Conservation (phyloP, 2,329 filamentous ascomycete genomes). For the Pezicula neosporulosa region DNA sequence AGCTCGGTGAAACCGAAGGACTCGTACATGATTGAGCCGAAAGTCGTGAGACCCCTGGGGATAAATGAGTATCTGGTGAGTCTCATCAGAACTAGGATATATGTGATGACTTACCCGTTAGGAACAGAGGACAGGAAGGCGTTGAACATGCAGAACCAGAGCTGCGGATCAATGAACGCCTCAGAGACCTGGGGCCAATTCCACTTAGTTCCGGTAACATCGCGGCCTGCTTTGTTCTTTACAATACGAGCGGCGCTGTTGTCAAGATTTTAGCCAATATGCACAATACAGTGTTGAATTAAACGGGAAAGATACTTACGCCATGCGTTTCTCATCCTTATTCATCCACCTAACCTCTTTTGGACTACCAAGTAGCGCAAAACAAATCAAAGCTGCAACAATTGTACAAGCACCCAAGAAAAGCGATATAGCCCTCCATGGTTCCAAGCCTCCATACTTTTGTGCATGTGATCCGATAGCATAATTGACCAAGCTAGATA, state of each 20-base stretch:
- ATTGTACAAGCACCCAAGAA: constrained; percentile 18
- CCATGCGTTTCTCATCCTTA: constrained; percentile 17
- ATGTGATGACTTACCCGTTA: neutral
- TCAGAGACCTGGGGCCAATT: neutral
- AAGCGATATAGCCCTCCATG: constrained; percentile 17
- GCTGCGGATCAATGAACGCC: neutral
- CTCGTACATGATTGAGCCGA: constrained; percentile 12
- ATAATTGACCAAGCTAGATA: constrained; percentile 16
- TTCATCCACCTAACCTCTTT: constrained; percentile 22
- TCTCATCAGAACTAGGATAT: neutral
- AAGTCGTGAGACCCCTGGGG: neutral
- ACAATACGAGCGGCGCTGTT: constrained; percentile 15
- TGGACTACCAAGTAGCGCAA: constrained; percentile 19
- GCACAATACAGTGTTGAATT: neutral
- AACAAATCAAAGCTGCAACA: constrained; percentile 13
- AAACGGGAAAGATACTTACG: constrained; percentile 5
- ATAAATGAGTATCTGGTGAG: neutral
- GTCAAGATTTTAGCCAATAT: neutral
- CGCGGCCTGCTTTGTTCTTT: constrained; percentile 15
- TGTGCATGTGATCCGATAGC: constrained; percentile 14
- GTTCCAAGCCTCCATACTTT: constrained; percentile 12
- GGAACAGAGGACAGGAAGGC: constrained; percentile 1
- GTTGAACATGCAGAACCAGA: neutral
- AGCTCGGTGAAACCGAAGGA: constrained; percentile 24
- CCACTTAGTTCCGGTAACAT: constrained; percentile 3